Evolutionary conservation across 2,329 filamentous ascomycete genomes (phyloP).

Genomic region (Calonectria crousiana): DNA sequence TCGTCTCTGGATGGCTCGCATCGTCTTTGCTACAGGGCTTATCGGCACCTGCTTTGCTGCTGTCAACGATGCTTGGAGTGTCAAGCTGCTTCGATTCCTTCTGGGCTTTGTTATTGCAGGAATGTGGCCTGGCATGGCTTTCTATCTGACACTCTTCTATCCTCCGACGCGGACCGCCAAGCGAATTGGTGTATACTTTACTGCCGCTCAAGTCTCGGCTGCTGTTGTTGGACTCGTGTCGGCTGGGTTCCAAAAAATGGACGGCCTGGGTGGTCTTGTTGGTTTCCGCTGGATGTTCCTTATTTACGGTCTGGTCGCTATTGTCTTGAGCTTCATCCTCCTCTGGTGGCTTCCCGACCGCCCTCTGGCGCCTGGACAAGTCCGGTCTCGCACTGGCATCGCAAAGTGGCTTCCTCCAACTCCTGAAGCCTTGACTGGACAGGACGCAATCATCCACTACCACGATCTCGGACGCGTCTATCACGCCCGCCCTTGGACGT

Average conservation of each 20-base stretch:
- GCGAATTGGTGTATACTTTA: constrained; percentile 91
- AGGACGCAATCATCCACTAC: constrained; percentile 86
- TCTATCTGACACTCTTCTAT: constrained; percentile 93
- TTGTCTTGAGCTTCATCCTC: constrained; percentile 77
- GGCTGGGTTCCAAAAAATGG: constrained; percentile 92
- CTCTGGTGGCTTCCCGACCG: constrained; percentile 94
- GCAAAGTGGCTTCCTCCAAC: constrained; percentile 76
- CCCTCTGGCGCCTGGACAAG: constrained; percentile 79
- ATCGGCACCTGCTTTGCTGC: constrained; percentile 88
- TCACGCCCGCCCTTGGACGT: constrained; percentile 77
- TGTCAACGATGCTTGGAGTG: constrained; percentile 84
- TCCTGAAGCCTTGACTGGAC: constrained; percentile 78
- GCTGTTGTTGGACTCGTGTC: constrained; percentile 91
- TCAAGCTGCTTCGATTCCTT: constrained; percentile 88
- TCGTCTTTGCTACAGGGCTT: constrained; percentile 87
- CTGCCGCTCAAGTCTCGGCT: constrained; percentile 88
- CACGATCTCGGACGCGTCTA: constrained; percentile 86
- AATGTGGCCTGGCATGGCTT: constrained; percentile 96
- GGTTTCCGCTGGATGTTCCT: constrained; percentile 96
- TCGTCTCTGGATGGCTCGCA: constrained; percentile 91
- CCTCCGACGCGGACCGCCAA: constrained; percentile 88
- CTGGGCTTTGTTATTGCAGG: constrained; percentile 90
- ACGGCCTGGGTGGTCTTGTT: constrained; percentile 79
- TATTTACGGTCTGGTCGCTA: constrained; percentile 81
- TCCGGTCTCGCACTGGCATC: constrained; percentile 62